Percentiles rank a stretch among this genome's conserved stretches.
These are phyloP conservation scores for Lecanicillium sp. DNA, from an alignment of 2,329 filamentous ascomycete genomes.

Conservation along the genomic window DNA sequence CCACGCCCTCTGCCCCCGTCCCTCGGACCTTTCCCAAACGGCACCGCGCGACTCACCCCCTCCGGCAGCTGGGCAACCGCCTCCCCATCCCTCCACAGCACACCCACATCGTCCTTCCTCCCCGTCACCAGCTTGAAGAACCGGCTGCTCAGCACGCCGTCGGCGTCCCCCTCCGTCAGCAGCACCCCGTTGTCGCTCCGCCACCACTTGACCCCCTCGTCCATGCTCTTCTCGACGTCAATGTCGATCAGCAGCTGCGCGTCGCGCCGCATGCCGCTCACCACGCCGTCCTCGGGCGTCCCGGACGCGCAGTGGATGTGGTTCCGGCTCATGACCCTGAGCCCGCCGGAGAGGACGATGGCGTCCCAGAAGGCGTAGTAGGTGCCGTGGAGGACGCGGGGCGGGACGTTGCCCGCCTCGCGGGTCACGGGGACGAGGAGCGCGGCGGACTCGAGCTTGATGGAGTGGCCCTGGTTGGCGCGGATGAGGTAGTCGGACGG, in stretches of 20 bases:
- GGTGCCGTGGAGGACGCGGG: constrained; percentile 77
- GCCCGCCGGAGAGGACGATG: constrained; percentile 70
- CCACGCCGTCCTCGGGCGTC: constrained; percentile 52
- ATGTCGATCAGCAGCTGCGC: constrained; percentile 75
- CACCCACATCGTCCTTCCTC: constrained; percentile 50
- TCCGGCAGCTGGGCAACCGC: constrained; percentile 61
- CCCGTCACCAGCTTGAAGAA: constrained; percentile 70
- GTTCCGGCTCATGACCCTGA: constrained; percentile 75
- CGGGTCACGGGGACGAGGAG: constrained; percentile 64
- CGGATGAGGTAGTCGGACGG: constrained; percentile 75
- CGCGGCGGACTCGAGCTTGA: constrained; percentile 64
- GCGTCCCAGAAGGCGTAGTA: constrained; percentile 72
- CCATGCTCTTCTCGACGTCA: constrained; percentile 61
- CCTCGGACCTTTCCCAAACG: constrained; percentile 43
- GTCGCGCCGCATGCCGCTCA: constrained; percentile 75
- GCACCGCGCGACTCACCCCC: constrained; percentile 43
- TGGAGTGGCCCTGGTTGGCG: constrained; percentile 90
- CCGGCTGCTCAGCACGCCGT: constrained; percentile 56
- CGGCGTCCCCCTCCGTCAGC: constrained; percentile 52
- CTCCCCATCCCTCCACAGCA: constrained; percentile 66
- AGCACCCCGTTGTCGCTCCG: constrained; percentile 72
- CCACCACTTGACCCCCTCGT: constrained; percentile 66
- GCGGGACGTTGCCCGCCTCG: constrained; percentile 52
- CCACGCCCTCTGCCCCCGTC: constrained; percentile 30
- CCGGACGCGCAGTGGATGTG: constrained; percentile 88